These are phyloP conservation scores for Rubia balearica DNA, from an alignment of 305 asterid species.

Conservation along the genomic window DNA sequence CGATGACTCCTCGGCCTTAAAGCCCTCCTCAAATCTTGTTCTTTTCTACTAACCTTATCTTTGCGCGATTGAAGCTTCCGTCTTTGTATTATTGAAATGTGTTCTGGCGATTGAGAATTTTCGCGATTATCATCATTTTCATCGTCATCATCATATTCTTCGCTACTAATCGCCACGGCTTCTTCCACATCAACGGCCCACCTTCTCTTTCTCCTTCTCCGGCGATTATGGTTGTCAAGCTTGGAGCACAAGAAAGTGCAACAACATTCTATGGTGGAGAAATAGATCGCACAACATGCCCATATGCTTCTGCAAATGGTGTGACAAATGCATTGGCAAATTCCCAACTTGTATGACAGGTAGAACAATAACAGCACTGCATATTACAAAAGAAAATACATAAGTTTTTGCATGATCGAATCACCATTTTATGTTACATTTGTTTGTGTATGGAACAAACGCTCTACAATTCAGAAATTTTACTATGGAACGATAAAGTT, in stretches of 20 bases:
- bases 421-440: too few relatives aligned
- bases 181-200: slow-evolving; percentile 37
- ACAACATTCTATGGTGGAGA: slow-evolving; percentile 39
- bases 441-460: too few relatives aligned
- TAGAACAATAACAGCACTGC: slow-evolving; percentile 68
- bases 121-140: slow-evolving; percentile 21
- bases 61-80: slow-evolving; percentile 15
- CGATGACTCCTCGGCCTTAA: slow-evolving; percentile 50
- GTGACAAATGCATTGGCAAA: slow-evolving; percentile 58
- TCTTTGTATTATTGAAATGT: slow-evolving; percentile 6
- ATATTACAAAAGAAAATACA: neutral
- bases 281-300: slow-evolving; percentile 43
- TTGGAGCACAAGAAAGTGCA: slow-evolving; percentile 48
- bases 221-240: slow-evolving; percentile 35
- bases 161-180: slow-evolving; percentile 12
- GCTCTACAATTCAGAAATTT: too few relatives aligned
- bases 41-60: slow-evolving; percentile 26
- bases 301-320: slow-evolving; percentile 33
- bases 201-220: slow-evolving; percentile 15
- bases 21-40: slow-evolving; percentile 47
- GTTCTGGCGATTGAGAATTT: slow-evolving; percentile 12
- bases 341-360: slow-evolving; percentile 56
- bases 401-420: too few relatives aligned
- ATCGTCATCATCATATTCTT: slow-evolving; percentile 23
- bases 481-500: too few relatives aligned